phyloP scores from a whole-genome alignment of 495 filamentous ascomycete species.

The Friedmanniomyces simplex region DNA sequence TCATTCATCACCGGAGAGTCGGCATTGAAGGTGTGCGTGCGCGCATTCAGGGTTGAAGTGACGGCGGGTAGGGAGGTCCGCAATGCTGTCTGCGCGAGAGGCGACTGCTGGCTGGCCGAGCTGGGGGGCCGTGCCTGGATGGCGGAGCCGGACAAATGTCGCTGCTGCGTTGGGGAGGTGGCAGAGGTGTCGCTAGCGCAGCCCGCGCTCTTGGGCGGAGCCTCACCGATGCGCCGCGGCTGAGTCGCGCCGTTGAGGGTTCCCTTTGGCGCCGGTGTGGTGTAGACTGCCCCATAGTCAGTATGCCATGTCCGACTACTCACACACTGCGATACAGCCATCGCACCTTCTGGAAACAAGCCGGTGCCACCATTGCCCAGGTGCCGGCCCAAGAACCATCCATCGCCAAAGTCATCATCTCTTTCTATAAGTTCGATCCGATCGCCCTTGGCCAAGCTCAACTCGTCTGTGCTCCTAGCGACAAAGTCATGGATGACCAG shows the following conservation, averaged over 20 bases:
- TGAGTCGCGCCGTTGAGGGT: slow-evolving; percentile 21
- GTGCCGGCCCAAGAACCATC: slow-evolving; percentile 90
- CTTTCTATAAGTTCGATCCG: slow-evolving; percentile 85
- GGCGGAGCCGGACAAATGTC: slow-evolving; percentile 18
- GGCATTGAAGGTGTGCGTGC: slow-evolving; percentile 6
- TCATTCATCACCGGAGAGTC: slow-evolving; percentile 81
- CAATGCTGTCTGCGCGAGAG: slow-evolving; percentile 11
- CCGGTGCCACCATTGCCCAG: slow-evolving; percentile 62
- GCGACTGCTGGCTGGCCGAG: slow-evolving; percentile 12
- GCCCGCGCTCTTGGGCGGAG: slow-evolving; percentile 6
- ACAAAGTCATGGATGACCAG: slow-evolving; percentile 60
- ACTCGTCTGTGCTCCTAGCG: slow-evolving; percentile 83
- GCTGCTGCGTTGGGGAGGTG: slow-evolving; percentile 1
- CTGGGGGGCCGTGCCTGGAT: slow-evolving; percentile 28
- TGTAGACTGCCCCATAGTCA: slow-evolving; percentile 29
- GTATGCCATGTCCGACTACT: background rate
- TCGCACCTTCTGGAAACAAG: slow-evolving; percentile 77
- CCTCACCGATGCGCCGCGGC: slow-evolving; percentile 20
- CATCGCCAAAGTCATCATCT: slow-evolving; percentile 95
- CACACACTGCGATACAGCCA: background rate
- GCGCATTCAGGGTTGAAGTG: slow-evolving; percentile 32
- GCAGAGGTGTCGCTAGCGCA: background rate
- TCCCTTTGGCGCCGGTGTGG: slow-evolving; percentile 29
- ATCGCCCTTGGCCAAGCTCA: slow-evolving; percentile 77
- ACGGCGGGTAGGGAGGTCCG: slow-evolving; percentile 11